A percentile compares a stretch with the other conserved stretches of the same genome.
Conservation (phyloP, 1,284 basidiomycete species). For the Sphagnurus paluster region DNA sequence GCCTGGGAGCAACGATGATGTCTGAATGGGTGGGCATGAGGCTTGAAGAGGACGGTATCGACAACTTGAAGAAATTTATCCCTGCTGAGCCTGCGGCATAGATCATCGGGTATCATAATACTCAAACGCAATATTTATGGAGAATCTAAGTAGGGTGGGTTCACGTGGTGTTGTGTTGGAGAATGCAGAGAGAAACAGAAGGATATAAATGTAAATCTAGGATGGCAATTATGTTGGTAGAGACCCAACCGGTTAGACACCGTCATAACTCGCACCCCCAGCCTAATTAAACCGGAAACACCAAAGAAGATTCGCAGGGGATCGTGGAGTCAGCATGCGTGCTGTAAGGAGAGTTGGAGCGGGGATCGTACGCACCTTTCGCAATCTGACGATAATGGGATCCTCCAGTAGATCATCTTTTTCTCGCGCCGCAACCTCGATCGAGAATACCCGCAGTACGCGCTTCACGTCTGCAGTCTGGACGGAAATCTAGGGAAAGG, state of each 20-base stretch:
- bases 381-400: slow-evolving; percentile 66
- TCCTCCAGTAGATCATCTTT: slow-evolving; percentile 83
- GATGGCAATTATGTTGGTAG: slow-evolving; percentile 15
- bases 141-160: background rate
- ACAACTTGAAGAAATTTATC: slow-evolving; percentile 51
- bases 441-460: slow-evolving; percentile 76
- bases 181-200: slow-evolving; percentile 12
- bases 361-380: slow-evolving; percentile 59
- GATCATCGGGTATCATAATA: too few relatives aligned
- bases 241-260: slow-evolving; percentile 48
- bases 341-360: slow-evolving; percentile 14
- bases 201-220: too few relatives aligned
- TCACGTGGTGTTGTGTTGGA: background rate
- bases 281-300: slow-evolving; percentile 47
- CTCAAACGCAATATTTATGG: too few relatives aligned
- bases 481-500: slow-evolving; percentile 78
- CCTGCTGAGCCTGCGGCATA: slow-evolving; percentile 16
- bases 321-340: slow-evolving; percentile 19
- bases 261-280: slow-evolving; percentile 81
- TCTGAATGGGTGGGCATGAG: slow-evolving; percentile 91
- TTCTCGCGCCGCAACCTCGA: slow-evolving; percentile 83
- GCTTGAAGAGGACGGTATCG: slow-evolving; percentile 74
- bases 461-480: slow-evolving; percentile 85
- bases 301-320: slow-evolving; percentile 7
- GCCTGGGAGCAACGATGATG: slow-evolving; percentile 72